Percentiles rank a stretch among this genome's conserved stretches.
Evolutionary conservation across 2,329 filamentous ascomycete genomes (phyloP).

Genomic region (Simplicillium aogashimaense): DNA sequence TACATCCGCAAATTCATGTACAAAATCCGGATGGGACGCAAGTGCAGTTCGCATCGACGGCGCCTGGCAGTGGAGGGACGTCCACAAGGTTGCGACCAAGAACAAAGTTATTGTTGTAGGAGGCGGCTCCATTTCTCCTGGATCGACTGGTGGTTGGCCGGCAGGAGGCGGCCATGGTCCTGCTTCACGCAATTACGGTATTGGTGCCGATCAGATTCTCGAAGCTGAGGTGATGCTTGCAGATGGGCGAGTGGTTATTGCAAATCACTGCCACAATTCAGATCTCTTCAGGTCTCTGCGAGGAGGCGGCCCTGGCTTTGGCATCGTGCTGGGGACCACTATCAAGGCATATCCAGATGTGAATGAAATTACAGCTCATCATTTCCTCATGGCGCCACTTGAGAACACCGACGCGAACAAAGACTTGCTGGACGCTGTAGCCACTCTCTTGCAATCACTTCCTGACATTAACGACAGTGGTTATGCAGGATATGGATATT

Average conservation of each 20-base stretch:
- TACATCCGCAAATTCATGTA: constrained; percentile 11
- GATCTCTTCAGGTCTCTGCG: constrained; percentile 28
- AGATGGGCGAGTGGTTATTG: constrained; percentile 21
- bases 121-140: constrained; percentile 16
- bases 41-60: constrained; percentile 23
- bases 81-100: constrained; percentile 18
- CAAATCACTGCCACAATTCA: constrained; percentile 19
- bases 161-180: constrained; percentile 31
- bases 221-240: constrained; percentile 29
- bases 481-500: constrained; percentile 17
- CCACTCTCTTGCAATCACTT: constrained; percentile 19
- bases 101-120: constrained; percentile 23
- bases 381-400: constrained; percentile 12
- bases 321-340: constrained; percentile 21
- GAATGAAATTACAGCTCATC: constrained; percentile 13
- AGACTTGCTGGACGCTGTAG: constrained; percentile 14
- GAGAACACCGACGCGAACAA: constrained; percentile 13
- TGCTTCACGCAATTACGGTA: constrained; percentile 25
- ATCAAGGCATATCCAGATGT: constrained; percentile 21
- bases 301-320: constrained; percentile 25
- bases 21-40: constrained; percentile 17
- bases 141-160: constrained; percentile 24
- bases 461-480: constrained; percentile 19
- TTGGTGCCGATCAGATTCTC: constrained; percentile 33
- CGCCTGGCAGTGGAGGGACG: constrained; percentile 21